These are phyloP conservation scores for Myotisia sp. DNA, from an alignment of 2,329 filamentous ascomycete species.

Conservation along the genomic window DNA sequence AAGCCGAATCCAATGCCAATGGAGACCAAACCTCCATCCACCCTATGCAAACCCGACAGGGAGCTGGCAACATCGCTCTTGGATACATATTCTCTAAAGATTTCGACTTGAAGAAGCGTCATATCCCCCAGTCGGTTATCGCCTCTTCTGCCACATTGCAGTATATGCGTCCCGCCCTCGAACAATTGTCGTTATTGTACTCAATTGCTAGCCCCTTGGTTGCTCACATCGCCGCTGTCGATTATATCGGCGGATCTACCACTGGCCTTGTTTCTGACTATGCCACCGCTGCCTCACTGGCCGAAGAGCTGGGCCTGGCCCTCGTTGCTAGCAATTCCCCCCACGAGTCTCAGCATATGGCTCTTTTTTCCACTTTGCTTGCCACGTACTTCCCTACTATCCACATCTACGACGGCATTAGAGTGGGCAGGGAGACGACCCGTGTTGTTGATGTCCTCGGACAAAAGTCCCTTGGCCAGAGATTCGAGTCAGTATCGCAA, in stretches of 20 bases:
- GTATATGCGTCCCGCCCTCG: slow-evolving; percentile 67
- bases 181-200: slow-evolving; percentile 85
- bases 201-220: slow-evolving; percentile 85
- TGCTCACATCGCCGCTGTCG: slow-evolving; percentile 78
- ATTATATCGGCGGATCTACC: slow-evolving; percentile 54
- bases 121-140: slow-evolving; percentile 80
- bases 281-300: slow-evolving; percentile 59
- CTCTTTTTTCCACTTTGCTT: slow-evolving; percentile 70
- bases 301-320: slow-evolving; percentile 80
- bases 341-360: slow-evolving; percentile 91
- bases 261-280: slow-evolving; percentile 78
- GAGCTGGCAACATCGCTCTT: slow-evolving; percentile 78
- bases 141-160: slow-evolving; percentile 71
- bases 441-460: slow-evolving; percentile 67
- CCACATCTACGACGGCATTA: slow-evolving; percentile 78
- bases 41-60: slow-evolving; percentile 70
- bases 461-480: slow-evolving; percentile 21
- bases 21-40: slow-evolving; percentile 66
- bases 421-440: slow-evolving; percentile 66
- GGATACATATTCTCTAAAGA: slow-evolving; percentile 97
- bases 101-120: slow-evolving; percentile 79
- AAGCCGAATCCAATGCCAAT: slow-evolving; percentile 62
- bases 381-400: slow-evolving; percentile 67
- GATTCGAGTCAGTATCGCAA: not conserved
- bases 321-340: slow-evolving; percentile 73